Conservation (phyloP, 352 stramenopile species). For the Globisporangium irregulare region DNA sequence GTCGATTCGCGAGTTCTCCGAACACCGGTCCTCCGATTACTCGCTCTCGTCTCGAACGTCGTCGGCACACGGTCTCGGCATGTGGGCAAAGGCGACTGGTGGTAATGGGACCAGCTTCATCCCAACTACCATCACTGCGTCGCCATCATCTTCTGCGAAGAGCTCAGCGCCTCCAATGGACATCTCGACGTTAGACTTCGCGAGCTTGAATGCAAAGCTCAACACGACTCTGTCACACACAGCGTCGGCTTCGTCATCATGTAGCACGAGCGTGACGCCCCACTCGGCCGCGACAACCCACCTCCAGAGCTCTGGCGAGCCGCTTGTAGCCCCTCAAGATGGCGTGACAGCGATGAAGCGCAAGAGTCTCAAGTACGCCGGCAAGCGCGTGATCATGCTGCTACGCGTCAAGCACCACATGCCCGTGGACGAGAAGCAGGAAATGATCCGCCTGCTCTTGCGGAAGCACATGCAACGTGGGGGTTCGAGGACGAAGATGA, state of each 20-base stretch:
- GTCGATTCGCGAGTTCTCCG: conserved; percentile 16
- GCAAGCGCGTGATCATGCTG: conserved; percentile 68
- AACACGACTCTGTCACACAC: neutral
- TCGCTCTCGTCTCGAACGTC: conserved; percentile 14
- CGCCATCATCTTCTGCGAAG: neutral
- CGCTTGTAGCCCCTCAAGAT: neutral
- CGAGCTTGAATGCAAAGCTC: neutral
- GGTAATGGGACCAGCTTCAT: conserved; percentile 1
- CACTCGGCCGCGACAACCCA: neutral
- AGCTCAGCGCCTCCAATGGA: neutral
- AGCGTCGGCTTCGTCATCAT: neutral
- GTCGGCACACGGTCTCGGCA: conserved; percentile 5
- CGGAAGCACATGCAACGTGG: conserved; percentile 26
- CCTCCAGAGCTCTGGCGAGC: neutral
- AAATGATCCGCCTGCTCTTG: conserved; percentile 60
- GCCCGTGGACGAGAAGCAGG: conserved; percentile 40
- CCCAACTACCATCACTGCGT: neutral
- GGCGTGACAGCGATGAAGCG: neutral
- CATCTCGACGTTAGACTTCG: conserved; percentile 16
- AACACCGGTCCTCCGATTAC: conserved; percentile 6
- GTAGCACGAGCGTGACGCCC: neutral
- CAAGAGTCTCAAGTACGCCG: conserved; percentile 50
- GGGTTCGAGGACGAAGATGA: neutral
- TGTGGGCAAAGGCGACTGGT: conserved; percentile 15
- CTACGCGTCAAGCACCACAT: conserved; percentile 55